Percentiles rank a stretch among this genome's conserved stretches.
Evolutionary conservation across 345 rosid species (phyloP).

Genomic region (Balakata baccata): DNA sequence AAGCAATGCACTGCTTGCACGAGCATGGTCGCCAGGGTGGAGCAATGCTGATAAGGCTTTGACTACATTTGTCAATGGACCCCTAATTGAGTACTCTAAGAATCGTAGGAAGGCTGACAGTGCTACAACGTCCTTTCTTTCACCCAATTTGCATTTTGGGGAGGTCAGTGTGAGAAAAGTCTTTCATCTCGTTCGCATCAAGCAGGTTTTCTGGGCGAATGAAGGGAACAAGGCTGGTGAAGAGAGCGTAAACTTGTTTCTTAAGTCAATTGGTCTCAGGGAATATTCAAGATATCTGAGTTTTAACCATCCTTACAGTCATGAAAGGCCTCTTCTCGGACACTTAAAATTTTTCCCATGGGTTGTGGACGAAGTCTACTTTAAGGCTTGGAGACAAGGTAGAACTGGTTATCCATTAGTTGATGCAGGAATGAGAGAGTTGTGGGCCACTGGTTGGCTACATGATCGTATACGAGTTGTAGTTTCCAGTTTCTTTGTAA

Average conservation of each 20-base stretch:
- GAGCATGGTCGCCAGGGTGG: conserved; percentile 99
- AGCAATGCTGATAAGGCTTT: conserved; percentile 86
- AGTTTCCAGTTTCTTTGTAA: conserved; percentile 95
- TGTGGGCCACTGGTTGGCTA: conserved; percentile 98
- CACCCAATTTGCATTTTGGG: conserved; percentile 97
- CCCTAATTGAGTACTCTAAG: conserved; percentile 77
- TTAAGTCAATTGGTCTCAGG: conserved; percentile 91
- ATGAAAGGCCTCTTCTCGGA: conserved; percentile 89
- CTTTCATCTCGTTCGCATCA: conserved; percentile 87
- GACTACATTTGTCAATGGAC: conserved; percentile 80
- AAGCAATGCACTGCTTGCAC: conserved; percentile 93
- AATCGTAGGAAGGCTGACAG: conserved; percentile 94
- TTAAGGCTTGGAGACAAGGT: conserved; percentile 99
- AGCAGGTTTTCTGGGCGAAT: conserved; percentile 89
- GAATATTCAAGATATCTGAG: conserved; percentile 92
- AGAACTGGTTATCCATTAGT: conserved; percentile 95
- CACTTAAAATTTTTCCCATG: conserved; percentile 94
- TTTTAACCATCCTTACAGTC: conserved; percentile 91
- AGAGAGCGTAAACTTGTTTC: conserved; percentile 87
- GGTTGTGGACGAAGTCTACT: conserved; percentile 76
- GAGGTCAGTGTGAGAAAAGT: conserved; percentile 96
- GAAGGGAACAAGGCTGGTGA: conserved; percentile 94
- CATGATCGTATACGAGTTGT: conserved; percentile 96
- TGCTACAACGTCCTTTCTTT: conserved; percentile 91
- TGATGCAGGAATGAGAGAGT: conserved; percentile 98